Evolutionary conservation across 805 yeast genomes (phyloP), one percentile per base, ranked within the genome.

Genomic region (Saturnispora bothae): DNA sequence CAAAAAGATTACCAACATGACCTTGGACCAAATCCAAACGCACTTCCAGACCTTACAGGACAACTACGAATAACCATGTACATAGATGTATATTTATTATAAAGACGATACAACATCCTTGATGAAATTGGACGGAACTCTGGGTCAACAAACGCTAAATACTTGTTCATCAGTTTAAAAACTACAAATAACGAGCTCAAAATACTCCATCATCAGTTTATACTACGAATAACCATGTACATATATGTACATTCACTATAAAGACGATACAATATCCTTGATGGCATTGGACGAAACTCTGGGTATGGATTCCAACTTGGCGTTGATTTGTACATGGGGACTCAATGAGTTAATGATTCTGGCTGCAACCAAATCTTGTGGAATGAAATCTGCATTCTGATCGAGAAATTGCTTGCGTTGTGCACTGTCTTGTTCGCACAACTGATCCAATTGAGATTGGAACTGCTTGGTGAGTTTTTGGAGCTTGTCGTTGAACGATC

Each of bases 21-120:
- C 69, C 0, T 52, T 65, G 1, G 72, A 70, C 5, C 79, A 77
- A 42, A 68, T 77, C 2, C 65, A 68, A 41, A 47, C 59, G 4
- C 60, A 59, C 51, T 84, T 86, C 52, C 59, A 64, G n/a, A 51
- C 60, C 0, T 54, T 78, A 41, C 88, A 81, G 52, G 65, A 63
- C 38, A 46, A 50, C 9, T 69, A 64, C 50, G 45, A 70, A 56
- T 68, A 52, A 38, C 28, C 14, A 19, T n/a, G 22, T 8, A 28
- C 41, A 31, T 41, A 33, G 32, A 38, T 33, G 31, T 34, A 36
- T 34, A 38, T 17, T 29, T 32, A 38, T 37, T 25, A 27, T 9
- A 27, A 13, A 23, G 27, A 31, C 31, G 42, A 8, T 19, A 19
- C 43, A 3, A 59, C 54, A 14, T 48, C 48, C 4, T 32, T 34